Base-by-base conservation (phyloP, 192 early-diverging fungal genomes). In the Chytriomyces sp. region DNA sequence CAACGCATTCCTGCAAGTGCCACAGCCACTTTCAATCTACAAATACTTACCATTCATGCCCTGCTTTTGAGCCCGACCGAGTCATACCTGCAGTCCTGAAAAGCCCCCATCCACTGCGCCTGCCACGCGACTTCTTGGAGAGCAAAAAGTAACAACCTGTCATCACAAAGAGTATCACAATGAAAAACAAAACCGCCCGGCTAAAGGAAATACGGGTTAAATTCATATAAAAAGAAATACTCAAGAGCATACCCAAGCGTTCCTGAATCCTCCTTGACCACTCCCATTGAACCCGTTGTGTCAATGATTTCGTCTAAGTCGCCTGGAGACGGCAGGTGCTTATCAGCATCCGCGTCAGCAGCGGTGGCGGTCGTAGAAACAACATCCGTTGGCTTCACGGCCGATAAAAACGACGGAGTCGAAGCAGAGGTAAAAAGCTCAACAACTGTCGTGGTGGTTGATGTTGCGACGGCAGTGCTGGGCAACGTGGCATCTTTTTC, bases 291-390 rank as follows among this genome's bases (percentile, higher is more conserved):
- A 49, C 22, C 22, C 2, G 17, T 22, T 14, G 2, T 49, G 3
- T 49, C 44, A 49, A 49, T 49, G 22, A 49, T 49, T 49, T 49
- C 44, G 44, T 49, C 44, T n/a, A 49, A 49, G 44, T 49, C 44
- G 44, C 44, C 44, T n/a, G 44, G 17, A 49, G 22, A 14, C 17
- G 44, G 44, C 3, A 49, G 17, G 2, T 14, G 44, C 44, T 22
- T n/a, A n/a, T n/a, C 44, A 0, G 22, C 44, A n/a, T 49, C 44
- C 14, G 44, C 44, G 17, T n/a, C 44, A 49, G 44, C 22, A 49
- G 0, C 2, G 17, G 44, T 49, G 44, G 22, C 44, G 22, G 44
- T 14, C 44, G 17, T 49, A n/a, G n/a, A n/a, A n/a, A n/a, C n/a
- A n/a, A n/a, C n/a, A n/a, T n/a, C n/a, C n/a, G n/a, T n/a, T n/a